A percentile compares a stretch with the other conserved stretches of the same genome.
Conservation (phyloP, 805 yeast genomes). For the Candida ascalaphidarum region DNA sequence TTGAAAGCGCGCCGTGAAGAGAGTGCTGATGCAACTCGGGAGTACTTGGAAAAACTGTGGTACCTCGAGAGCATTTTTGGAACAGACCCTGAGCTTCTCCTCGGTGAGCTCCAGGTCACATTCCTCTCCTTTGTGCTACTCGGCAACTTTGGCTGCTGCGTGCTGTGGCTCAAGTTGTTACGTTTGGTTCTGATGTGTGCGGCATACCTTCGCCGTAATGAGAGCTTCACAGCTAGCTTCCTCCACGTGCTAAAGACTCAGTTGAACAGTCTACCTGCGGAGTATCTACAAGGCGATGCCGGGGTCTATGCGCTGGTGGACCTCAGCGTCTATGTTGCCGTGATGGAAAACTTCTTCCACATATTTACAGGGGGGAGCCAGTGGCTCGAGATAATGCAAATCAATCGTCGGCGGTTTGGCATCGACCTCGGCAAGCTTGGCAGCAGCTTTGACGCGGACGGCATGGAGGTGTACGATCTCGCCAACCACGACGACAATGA, state of each 20-base stretch:
- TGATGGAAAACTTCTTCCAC: constrained; percentile 12
- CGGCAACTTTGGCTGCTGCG: constrained; percentile 55
- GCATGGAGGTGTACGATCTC: constrained; percentile 17
- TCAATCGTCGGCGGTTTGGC: constrained; percentile 3
- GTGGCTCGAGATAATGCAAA: constrained; percentile 9
- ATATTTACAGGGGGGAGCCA: constrained; percentile 10
- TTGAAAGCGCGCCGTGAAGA: constrained; percentile 24
- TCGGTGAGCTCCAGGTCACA: constrained; percentile 49
- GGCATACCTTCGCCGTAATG: constrained; percentile 11
- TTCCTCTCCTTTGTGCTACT: constrained; percentile 42
- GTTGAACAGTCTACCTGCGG: constrained; percentile 32
- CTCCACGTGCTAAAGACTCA: constrained; percentile 25
- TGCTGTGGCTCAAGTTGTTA: constrained; percentile 54
- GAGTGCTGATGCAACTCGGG: constrained; percentile 32
- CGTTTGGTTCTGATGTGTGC: constrained; percentile 29
- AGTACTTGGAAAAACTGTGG: constrained; percentile 56
- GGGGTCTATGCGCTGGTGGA: constrained; percentile 8
- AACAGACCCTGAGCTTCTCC: constrained; percentile 15
- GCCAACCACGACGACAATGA: constrained; percentile 13
- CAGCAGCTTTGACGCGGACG: constrained; percentile 4
- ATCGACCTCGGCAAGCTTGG: not conserved
- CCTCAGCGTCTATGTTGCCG: constrained; percentile 5
- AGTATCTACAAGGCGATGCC: constrained; percentile 19
- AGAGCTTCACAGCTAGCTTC: constrained; percentile 19
- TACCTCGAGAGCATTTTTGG: constrained; percentile 34